phyloP scores from a whole-genome alignment of 768 basidiomycete species.

The Pulveroboletus sp. region DNA sequence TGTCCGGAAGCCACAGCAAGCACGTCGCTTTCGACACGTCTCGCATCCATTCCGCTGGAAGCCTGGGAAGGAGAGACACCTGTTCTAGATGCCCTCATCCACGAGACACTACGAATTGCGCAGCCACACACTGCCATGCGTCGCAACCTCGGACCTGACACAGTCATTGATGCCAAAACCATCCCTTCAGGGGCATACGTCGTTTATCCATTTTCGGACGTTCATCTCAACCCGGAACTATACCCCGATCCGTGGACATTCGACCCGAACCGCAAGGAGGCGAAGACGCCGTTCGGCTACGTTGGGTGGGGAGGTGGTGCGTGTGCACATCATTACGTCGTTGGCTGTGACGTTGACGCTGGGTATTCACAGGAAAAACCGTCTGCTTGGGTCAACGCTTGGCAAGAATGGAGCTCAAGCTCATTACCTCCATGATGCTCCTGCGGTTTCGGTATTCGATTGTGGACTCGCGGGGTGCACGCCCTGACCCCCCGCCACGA shows the following conservation, averaged over 20 bases:
- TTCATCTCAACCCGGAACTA: slow-evolving; percentile 68
- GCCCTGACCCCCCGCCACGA: slow-evolving; percentile 43
- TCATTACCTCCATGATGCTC: slow-evolving; percentile 65
- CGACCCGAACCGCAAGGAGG: slow-evolving; percentile 56
- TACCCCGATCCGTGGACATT: slow-evolving; percentile 80
- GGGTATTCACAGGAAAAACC: slow-evolving; percentile 53
- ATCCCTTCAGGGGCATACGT: slow-evolving; percentile 75
- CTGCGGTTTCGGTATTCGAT: slow-evolving; percentile 59
- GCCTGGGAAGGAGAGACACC: slow-evolving; percentile 72
- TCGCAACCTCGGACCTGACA: slow-evolving; percentile 70
- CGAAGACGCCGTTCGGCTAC: slow-evolving; percentile 55
- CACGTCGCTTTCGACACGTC: slow-evolving; percentile 39
- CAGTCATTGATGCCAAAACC: slow-evolving; percentile 64
- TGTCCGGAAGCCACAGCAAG: slow-evolving; percentile 23
- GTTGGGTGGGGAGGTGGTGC: slow-evolving; percentile 81
- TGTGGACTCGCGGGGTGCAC: slow-evolving; percentile 51
- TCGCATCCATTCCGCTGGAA: slow-evolving; percentile 62
- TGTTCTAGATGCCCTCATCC: slow-evolving; percentile 68
- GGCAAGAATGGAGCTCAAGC: slow-evolving; percentile 71
- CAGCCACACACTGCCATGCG: slow-evolving; percentile 83
- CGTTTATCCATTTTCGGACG: slow-evolving; percentile 77
- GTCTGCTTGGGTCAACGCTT: slow-evolving; percentile 72
- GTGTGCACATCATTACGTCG: slow-evolving; percentile 30
- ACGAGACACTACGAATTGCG: slow-evolving; percentile 74
- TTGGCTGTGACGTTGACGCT: slow-evolving; percentile 8